Conservation (phyloP, 257 asterid species). For the Solanum verrucosum region DNA sequence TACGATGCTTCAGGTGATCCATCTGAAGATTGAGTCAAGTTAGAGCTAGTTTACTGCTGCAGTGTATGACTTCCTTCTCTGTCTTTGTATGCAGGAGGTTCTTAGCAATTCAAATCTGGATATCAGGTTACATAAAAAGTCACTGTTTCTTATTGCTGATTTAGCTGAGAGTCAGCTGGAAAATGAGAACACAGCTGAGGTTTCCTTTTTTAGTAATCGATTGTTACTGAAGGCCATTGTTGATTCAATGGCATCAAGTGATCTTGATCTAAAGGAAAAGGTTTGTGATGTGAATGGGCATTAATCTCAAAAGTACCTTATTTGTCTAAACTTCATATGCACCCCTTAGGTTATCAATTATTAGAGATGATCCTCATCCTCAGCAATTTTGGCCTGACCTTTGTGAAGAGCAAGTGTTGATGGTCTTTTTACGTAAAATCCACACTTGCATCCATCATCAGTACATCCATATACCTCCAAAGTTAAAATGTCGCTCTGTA, state of each 20-base stretch:
- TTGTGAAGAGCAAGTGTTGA: background rate
- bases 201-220: conserved; percentile 44
- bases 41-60: conserved; percentile 6
- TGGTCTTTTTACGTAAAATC: background rate
- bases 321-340: background rate
- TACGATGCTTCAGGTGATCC: conserved; percentile 69
- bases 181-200: conserved; percentile 12
- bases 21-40: conserved; percentile 3
- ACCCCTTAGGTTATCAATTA: background rate
- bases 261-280: conserved; percentile 92
- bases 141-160: conserved; percentile 56
- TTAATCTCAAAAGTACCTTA: background rate
- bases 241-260: conserved; percentile 41
- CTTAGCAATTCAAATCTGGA: conserved; percentile 61
- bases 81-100: conserved; percentile 37
- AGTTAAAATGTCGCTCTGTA: background rate
- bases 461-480: background rate
- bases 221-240: conserved; percentile 55
- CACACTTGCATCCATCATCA: background rate
- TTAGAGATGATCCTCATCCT: background rate
- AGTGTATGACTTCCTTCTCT: background rate
- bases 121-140: conserved; percentile 56
- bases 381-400: background rate
- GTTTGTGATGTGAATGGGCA: conserved; percentile 17
- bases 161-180: conserved; percentile 49